These are phyloP conservation scores for Pseudonitzschia multiseries DNA, from an alignment of 108 stramenopile species.

Conservation along the genomic window DNA sequence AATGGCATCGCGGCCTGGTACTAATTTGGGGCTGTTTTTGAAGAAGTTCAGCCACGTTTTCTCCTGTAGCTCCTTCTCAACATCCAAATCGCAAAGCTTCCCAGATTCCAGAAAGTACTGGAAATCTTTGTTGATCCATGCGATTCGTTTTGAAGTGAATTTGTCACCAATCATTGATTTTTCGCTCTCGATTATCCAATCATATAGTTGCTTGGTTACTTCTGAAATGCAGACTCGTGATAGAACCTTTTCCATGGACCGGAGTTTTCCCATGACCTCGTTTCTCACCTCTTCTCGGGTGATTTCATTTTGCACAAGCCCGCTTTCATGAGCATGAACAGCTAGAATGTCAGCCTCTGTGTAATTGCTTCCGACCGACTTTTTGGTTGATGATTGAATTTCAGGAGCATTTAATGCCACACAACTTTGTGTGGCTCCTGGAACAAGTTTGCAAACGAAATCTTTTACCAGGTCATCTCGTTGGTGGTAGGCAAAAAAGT, in stretches of 20 bases:
- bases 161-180: background rate
- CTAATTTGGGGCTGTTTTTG: background rate
- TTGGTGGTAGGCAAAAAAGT: slow-evolving; percentile 2
- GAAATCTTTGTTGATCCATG: slow-evolving; percentile 9
- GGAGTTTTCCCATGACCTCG: background rate
- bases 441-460: slow-evolving; percentile 6
- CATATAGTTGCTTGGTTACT: slow-evolving; percentile 12
- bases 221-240: background rate
- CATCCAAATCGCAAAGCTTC: slow-evolving; percentile 11
- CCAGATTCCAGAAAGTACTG: slow-evolving; percentile 5
- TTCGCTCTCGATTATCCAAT: slow-evolving; percentile 12
- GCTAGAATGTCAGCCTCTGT: slow-evolving; percentile 15
- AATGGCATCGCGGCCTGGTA: background rate
- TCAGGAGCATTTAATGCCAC: background rate
- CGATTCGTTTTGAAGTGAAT: slow-evolving; percentile 6
- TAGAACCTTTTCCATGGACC: background rate
- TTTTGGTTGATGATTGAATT: background rate
- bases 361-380: background rate
- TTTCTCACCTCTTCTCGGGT: background rate
- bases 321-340: slow-evolving; percentile 10
- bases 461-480: background rate
- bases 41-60: slow-evolving; percentile 9
- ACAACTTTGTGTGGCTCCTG: slow-evolving; percentile 7
- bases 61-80: slow-evolving; percentile 12
- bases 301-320: slow-evolving; percentile 1